Evolutionary conservation across 1,284 basidiomycete species (phyloP), one percentile per base, ranked within the genome.

Genomic region (Mixia osmundae): DNA sequence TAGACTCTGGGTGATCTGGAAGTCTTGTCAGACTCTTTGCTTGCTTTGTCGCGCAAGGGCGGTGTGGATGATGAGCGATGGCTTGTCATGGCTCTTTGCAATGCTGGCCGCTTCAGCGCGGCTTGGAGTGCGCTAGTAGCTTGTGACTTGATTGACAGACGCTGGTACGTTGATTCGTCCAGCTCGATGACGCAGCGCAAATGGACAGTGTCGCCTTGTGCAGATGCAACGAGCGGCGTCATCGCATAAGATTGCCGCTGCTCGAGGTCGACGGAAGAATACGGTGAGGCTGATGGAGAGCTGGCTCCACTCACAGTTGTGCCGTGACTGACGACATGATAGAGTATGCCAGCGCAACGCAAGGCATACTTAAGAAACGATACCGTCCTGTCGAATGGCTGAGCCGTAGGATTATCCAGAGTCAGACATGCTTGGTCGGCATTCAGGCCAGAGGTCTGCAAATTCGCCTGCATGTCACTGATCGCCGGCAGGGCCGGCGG

Each of bases 301-400:
- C 23, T 14, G 33, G 33, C 18, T n/a, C n/a, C n/a, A n/a, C n/a
- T n/a, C n/a, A n/a, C n/a, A n/a, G n/a, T n/a, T n/a, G 25, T 35
- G 11, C 16, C 34, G 29, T n/a, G 27, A 14, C 30, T 40, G 4
- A 56, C 37, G 10, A 54, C 54, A 46, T 67, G 64, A 45, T 65
- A 66, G 19, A 66, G 48, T 37, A 66, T 62, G 1, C 64, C 64
- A 0, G 57, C 54, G 15, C 59, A 64, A 10, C 65, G 60, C 6
- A 67, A 48, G 20, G 63, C 59, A 41, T 67, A 61, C 43, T 60
- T 60, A 44, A 62, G 43, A 41, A 59, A 61, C 14, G 53, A 54
- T 30, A 57, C 38, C 12, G 59, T 50, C 18, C 56, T 51, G 18
- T 46, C 42, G n/a, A 57, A 48, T 11, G 53, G 49, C 40, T 58